phyloP scores from a whole-genome alignment of 768 basidiomycete species.

The Atractiella rhizophila region DNA sequence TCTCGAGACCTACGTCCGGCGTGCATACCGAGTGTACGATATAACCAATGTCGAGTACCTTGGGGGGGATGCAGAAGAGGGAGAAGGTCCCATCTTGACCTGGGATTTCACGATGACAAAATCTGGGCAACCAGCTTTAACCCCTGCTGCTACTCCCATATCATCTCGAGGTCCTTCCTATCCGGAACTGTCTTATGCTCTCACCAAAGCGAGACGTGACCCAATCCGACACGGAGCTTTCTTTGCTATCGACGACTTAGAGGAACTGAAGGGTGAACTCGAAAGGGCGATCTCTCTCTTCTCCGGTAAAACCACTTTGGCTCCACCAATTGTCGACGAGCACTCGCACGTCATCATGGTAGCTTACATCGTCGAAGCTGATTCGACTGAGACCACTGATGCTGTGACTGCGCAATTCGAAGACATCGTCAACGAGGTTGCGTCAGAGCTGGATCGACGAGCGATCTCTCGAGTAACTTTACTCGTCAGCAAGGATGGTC shows the following conservation, averaged over 20 bases:
- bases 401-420: conserved; percentile 53
- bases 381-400: conserved; percentile 38
- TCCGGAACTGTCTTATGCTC: conserved; percentile 9
- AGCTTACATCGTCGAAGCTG: conserved; percentile 58
- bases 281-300: conserved; percentile 26
- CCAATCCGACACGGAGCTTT: conserved; percentile 3
- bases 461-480: conserved; percentile 82
- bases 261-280: conserved; percentile 11
- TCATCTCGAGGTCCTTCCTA: conserved; percentile 69
- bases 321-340: conserved; percentile 25
- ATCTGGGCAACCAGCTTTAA: conserved; percentile 56
- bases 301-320: conserved; percentile 37
- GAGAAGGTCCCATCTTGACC: conserved; percentile 47
- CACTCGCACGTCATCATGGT: conserved; percentile 85
- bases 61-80: conserved; percentile 61
- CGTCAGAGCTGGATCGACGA: conserved; percentile 36
- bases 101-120: conserved; percentile 93
- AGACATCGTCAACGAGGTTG: conserved; percentile 43
- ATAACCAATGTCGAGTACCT: conserved; percentile 81
- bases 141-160: conserved; percentile 51
- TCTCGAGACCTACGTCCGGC: conserved; percentile 82
- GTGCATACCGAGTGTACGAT: conserved; percentile 82
- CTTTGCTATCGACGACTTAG: no score
- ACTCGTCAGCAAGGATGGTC: conserved; percentile 65
- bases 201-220: background rate